Evolutionary conservation across 2,329 filamentous ascomycete genomes (phyloP), one percentile per base, ranked within the genome.

Genomic region (Davidsoniella eucalypti): DNA sequence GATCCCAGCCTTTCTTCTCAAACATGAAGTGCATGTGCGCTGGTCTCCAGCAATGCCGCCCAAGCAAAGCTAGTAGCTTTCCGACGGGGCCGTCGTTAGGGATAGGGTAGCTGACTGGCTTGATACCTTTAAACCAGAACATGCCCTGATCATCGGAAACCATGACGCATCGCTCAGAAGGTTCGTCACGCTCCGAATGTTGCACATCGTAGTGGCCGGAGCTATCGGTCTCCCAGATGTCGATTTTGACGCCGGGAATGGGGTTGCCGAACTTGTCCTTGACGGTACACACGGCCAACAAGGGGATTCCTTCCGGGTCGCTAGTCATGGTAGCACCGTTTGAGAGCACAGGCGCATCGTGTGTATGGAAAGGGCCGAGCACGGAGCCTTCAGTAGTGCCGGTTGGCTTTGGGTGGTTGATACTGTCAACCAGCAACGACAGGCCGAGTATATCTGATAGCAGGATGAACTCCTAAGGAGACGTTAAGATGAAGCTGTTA

Each of bases 1-100:
- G 76, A 67, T 94, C 86, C 67, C 76, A 87, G 0, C 84, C 83
- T 33, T 71, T 64, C 68, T 86, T 87, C 61, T 81, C 77, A 65
- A 94, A 87, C 84, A 93, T 92, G 59, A 92, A 92, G 63, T 92
- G 85, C 70, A 90, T 75, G 63, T 92, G 85, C 17, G 79, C 76
- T 1, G 85, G 86, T 48, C 86, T 67, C 67, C 78, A 88, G 51
- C 78, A 78, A 65, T 92, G 86, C n/a, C 86, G 69, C n/a, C 73
- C 71, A 58, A 92, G 61, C 58, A 67, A 63, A 60, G 68, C 66
- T 57, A 92, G 65, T 56, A 92, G 61, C 63, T 78, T 76, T 0
- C 85, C 87, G 1, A 94, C 86, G 0, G 87, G 87, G 7, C 84
- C 85, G 64, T 94, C 86, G 58, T 85, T 72, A 1, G 86, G 85